A percentile compares a stretch with the other conserved stretches of the same genome.
phyloP scores from a whole-genome alignment of 371 early-diverging fungal genomes.

The Lichtheimia hyalospora region DNA sequence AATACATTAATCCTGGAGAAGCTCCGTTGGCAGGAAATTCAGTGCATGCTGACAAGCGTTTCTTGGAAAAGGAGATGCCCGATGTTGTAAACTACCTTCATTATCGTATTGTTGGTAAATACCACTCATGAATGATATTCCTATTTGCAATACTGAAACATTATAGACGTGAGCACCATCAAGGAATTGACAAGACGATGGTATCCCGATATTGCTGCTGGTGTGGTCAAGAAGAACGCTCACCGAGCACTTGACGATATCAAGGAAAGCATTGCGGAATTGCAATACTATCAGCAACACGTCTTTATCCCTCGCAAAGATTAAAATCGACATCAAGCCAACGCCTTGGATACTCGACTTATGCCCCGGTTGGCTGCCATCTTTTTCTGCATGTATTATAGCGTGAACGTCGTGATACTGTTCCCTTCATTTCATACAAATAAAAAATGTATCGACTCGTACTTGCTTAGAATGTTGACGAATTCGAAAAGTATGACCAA shows the following conservation, averaged over 20 bases:
- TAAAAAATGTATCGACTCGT: too few relatives aligned
- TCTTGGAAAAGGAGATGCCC: constrained; percentile 84
- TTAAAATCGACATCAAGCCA: background rate
- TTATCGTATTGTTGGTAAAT: constrained; percentile 78
- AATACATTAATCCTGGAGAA: constrained; percentile 61
- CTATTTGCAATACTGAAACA: background rate
- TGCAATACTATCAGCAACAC: constrained; percentile 68
- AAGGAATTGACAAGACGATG: constrained; percentile 87
- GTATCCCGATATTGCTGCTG: constrained; percentile 50
- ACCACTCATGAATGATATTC: background rate
- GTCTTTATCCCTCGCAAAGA: constrained; percentile 42
- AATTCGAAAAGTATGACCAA: too few relatives aligned
- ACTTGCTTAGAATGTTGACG: too few relatives aligned
- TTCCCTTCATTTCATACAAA: too few relatives aligned
- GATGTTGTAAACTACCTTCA: constrained; percentile 75
- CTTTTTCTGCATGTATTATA: too few relatives aligned
- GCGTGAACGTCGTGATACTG: too few relatives aligned
- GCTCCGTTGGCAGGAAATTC: constrained; percentile 93
- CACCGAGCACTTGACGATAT: constrained; percentile 93
- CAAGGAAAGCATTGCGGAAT: constrained; percentile 85
- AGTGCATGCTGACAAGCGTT: constrained; percentile 87
- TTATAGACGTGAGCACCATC: constrained; percentile 83
- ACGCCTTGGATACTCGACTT: too few relatives aligned
- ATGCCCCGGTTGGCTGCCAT: too few relatives aligned
- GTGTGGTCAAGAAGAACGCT: constrained; percentile 55